Base-by-base conservation (phyloP, 352 stramenopile genomes). In the Phytopythium aichiense region DNA sequence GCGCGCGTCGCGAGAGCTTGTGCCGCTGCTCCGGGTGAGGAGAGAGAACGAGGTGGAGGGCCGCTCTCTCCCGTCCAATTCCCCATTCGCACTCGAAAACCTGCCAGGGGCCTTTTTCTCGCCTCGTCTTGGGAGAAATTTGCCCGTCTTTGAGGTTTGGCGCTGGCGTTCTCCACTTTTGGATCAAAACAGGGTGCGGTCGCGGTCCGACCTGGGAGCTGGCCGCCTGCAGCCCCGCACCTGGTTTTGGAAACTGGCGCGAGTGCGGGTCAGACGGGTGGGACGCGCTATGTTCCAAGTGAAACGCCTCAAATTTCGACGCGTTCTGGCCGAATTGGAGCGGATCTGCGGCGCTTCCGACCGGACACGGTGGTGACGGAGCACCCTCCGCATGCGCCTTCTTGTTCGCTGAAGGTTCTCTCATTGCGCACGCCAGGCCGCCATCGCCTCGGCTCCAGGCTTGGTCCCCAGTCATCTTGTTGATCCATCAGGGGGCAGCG, bases 371-470 rank as follows among this genome's bases (percentile, higher is more conserved):
- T 5, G 18, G 18, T 28, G 31, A 30, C 51, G 9, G 7, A 18
- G 18, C 50, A 42, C 46, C 23, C 23, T 56, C 50, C 50, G 28
- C 28, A n/a, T 16, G 12, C 13, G 7, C 4, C 28, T 28, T 9
- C 8, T 40, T 4, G 54, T 59, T 51, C 55, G 55, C 35, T 60
- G 55, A 60, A 60, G 38, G 38, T 60, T 60, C 55, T 12, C 55
- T 33, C 52, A 38, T 30, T 58, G 33, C 20, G 33, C 25, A n/a
- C 4, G 31, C 33, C 31, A 52, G 33, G 6, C 30, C 13, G 25
- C 31, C 49, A 56, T 16, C 20, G 18, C 42, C 35, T 40, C 15
- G 35, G 12, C 35, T 40, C 35, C 35, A 40, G 3, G 4, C 28
- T 31, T 31, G 28, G 28, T 15, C 8, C 35, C 35, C 12, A 2